phyloP scores from a whole-genome alignment of 768 basidiomycete species.

The Rhodotorula taiwanensis region DNA sequence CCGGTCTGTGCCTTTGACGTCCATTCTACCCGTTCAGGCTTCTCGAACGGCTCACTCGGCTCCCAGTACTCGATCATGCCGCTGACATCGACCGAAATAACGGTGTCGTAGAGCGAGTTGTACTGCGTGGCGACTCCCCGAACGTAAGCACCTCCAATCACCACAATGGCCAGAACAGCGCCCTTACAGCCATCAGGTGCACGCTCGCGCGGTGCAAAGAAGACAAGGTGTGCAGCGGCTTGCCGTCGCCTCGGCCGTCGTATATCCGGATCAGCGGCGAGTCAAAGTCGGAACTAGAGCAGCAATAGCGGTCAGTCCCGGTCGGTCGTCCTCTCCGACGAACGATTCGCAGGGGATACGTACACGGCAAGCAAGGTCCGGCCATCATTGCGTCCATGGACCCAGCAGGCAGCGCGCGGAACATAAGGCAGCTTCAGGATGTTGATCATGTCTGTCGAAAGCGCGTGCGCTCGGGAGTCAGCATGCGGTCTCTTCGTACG shows the following conservation, averaged over 20 bases:
- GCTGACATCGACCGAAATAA: conserved; percentile 86
- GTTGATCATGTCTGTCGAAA: conserved; percentile 88
- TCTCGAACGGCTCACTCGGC: conserved; percentile 75
- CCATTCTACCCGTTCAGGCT: conserved; percentile 80
- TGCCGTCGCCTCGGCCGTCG: conserved; percentile 79
- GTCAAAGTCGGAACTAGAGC: conserved; percentile 74
- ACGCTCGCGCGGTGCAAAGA: conserved; percentile 81
- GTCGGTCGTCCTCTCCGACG: neutral
- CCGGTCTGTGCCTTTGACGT: conserved; percentile 84
- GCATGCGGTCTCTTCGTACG: no score
- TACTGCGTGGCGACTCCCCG: conserved; percentile 61
- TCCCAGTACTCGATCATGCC: conserved; percentile 97
- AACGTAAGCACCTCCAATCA: neutral
- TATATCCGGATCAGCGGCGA: conserved; percentile 76
- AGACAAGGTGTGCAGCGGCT: conserved; percentile 66
- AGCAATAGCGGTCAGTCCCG: neutral
- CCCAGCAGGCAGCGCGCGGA: conserved; percentile 90
- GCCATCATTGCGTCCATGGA: conserved; percentile 79
- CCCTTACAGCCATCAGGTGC: conserved; percentile 76
- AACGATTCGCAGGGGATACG: conserved; percentile 39
- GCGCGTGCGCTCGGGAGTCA: no score
- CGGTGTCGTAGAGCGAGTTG: conserved; percentile 79
- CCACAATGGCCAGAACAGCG: neutral
- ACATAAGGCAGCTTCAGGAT: conserved; percentile 82
- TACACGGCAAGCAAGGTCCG: conserved; percentile 83